A percentile compares a stretch with the other conserved stretches of the same genome.
Evolutionary conservation across 345 rosid genomes (phyloP).

Genomic region (Lepidium sativum): DNA sequence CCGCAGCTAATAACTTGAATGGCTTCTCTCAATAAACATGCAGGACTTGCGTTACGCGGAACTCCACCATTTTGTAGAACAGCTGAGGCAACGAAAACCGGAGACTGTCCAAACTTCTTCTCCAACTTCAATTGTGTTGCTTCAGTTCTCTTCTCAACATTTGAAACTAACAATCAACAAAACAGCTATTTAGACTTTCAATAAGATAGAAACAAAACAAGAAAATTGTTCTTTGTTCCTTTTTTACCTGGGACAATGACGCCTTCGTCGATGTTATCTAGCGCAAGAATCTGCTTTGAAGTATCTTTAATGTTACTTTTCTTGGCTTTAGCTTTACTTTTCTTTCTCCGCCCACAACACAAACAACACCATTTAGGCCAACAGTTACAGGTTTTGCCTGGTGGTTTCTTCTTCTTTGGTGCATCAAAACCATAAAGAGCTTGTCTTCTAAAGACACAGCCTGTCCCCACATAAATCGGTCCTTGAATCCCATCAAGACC

Average conservation of each 20-base stretch:
- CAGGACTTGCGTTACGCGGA: slow-evolving; percentile 60
- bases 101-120: slow-evolving; percentile 95
- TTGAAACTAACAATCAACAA: slow-evolving; percentile 31
- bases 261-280: slow-evolving; percentile 76
- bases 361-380: slow-evolving; percentile 92
- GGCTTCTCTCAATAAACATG: slow-evolving; percentile 75
- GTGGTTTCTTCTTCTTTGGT: slow-evolving; percentile 77
- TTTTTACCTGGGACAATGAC: slow-evolving; percentile 40
- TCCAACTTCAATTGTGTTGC: slow-evolving; percentile 55
- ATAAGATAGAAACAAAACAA: not conserved
- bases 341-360: slow-evolving; percentile 69
- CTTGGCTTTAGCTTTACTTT: slow-evolving; percentile 46
- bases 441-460: slow-evolving; percentile 92
- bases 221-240: not conserved
- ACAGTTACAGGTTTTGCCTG: slow-evolving; percentile 89
- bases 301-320: slow-evolving; percentile 60
- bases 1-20: slow-evolving; percentile 98
- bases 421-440: slow-evolving; percentile 94
- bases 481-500: slow-evolving; percentile 99
- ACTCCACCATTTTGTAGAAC: slow-evolving; percentile 74
- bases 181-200: not conserved
- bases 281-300: slow-evolving; percentile 85
- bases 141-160: slow-evolving; percentile 45
- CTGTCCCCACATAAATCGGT: slow-evolving; percentile 94
- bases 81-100: slow-evolving; percentile 75